A percentile compares a stretch with the other conserved stretches of the same genome.
Conservation (phyloP, 306 rosid genomes). For the Vigna unguiculata region DNA sequence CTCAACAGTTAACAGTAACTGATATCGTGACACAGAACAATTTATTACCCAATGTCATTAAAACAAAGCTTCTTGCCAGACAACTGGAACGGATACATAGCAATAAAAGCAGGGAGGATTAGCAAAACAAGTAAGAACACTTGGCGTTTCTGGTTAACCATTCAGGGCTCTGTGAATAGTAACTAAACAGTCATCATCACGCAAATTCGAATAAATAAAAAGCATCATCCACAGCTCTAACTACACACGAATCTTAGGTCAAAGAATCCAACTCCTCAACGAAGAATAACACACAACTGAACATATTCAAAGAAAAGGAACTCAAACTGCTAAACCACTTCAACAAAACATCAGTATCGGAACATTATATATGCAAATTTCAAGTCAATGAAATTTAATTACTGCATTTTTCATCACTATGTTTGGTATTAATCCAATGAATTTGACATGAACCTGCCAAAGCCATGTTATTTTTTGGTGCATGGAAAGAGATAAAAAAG, state of each 20-base stretch:
- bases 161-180: background rate
- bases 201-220: slow-evolving; percentile 16
- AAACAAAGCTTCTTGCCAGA: slow-evolving; percentile 19
- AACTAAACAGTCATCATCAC: background rate
- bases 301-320: slow-evolving; percentile 1
- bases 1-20: slow-evolving; percentile 8
- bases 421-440: no score
- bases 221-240: background rate
- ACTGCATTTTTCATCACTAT: background rate
- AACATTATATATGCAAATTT: no score
- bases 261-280: slow-evolving; percentile 6
- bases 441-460: no score
- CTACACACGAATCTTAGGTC: background rate
- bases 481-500: no score
- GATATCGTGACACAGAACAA: slow-evolving; percentile 2
- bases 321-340: slow-evolving; percentile 27
- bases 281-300: background rate
- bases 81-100: slow-evolving; percentile 22
- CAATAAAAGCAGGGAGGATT: slow-evolving; percentile 20
- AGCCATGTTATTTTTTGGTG: no score
- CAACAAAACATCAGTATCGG: background rate
- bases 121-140: background rate
- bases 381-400: no score
- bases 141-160: slow-evolving; percentile 7
- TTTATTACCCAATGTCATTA: background rate